Percentiles rank a stretch among this genome's conserved stretches.
Evolutionary conservation across 805 yeast genomes (phyloP).

Genomic region (Lipomyces sp.): DNA sequence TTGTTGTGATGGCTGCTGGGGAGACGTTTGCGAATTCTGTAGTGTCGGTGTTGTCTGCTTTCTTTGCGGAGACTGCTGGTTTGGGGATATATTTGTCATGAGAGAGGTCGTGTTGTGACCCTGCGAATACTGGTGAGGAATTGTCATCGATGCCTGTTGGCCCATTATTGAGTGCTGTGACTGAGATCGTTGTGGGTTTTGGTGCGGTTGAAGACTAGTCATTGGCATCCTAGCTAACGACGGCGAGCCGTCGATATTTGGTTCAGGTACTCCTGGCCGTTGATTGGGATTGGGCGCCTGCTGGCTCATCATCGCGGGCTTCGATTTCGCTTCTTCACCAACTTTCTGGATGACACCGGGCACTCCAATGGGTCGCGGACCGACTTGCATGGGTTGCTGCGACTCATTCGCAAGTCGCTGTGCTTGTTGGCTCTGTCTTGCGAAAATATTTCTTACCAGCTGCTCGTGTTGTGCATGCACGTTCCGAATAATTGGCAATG

Average conservation of each 20-base stretch:
- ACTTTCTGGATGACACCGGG: neutral
- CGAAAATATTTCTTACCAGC: constrained; percentile 35
- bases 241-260: constrained; percentile 10
- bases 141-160: constrained; percentile 26
- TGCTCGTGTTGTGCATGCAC: constrained; percentile 56
- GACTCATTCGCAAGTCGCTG: constrained; percentile 18
- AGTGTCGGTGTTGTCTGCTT: constrained; percentile 18
- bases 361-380: neutral
- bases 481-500: constrained; percentile 63
- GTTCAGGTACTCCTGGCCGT: neutral
- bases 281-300: neutral
- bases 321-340: constrained; percentile 9
- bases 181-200: constrained; percentile 19
- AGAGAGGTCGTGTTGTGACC: constrained; percentile 21
- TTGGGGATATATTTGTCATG: constrained; percentile 8
- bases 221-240: neutral
- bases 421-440: constrained; percentile 24
- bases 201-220: constrained; percentile 20
- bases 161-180: constrained; percentile 2
- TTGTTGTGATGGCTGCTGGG: constrained; percentile 20
- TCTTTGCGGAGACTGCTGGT: constrained; percentile 23
- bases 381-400: constrained; percentile 4
- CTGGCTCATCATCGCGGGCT: constrained; percentile 6
- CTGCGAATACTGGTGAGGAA: constrained; percentile 27
- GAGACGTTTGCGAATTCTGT: constrained; percentile 18